phyloP scores from a whole-genome alignment of 2,329 filamentous ascomycete species.

The Aspergillus awamori region DNA sequence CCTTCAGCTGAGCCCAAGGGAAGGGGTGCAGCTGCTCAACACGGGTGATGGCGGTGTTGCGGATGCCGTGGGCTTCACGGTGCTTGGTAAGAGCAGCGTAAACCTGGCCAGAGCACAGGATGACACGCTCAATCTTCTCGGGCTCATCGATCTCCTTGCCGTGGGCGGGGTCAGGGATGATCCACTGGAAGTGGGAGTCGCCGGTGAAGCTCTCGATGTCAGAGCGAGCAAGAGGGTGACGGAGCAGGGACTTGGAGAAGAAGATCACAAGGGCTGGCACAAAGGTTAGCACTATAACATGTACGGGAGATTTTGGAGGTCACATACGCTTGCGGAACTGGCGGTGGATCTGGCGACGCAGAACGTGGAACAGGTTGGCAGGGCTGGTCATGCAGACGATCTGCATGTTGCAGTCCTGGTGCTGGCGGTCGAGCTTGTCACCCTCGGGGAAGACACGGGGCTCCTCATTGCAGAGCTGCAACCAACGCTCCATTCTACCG shows the following conservation, averaged over 20 bases:
- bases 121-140: slow-evolving; percentile 89
- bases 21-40: slow-evolving; percentile 98
- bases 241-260: slow-evolving; percentile 96
- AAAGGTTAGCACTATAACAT: slow-evolving; percentile 19
- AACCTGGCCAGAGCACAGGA: slow-evolving; percentile 93
- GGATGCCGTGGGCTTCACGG: slow-evolving; percentile 81
- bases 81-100: slow-evolving; percentile 89
- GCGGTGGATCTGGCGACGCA: slow-evolving; percentile 96
- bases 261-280: slow-evolving; percentile 82
- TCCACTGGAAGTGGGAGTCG: slow-evolving; percentile 93
- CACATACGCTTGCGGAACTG: slow-evolving; percentile 97
- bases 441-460: slow-evolving; percentile 85
- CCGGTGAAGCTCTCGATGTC: slow-evolving; percentile 87
- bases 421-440: slow-evolving; percentile 92
- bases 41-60: slow-evolving; percentile 90
- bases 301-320: not conserved
- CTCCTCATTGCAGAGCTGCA: slow-evolving; percentile 97
- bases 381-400: slow-evolving; percentile 97
- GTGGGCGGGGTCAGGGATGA: slow-evolving; percentile 89
- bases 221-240: slow-evolving; percentile 89
- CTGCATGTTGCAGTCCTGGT: slow-evolving; percentile 99
- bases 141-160: slow-evolving; percentile 72
- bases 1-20: slow-evolving; percentile 95
- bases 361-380: slow-evolving; percentile 92
- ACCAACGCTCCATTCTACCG: slow-evolving; percentile 92